Evolutionary conservation across 345 rosid species (phyloP).

Genomic region (Cochlearia excelsa): DNA sequence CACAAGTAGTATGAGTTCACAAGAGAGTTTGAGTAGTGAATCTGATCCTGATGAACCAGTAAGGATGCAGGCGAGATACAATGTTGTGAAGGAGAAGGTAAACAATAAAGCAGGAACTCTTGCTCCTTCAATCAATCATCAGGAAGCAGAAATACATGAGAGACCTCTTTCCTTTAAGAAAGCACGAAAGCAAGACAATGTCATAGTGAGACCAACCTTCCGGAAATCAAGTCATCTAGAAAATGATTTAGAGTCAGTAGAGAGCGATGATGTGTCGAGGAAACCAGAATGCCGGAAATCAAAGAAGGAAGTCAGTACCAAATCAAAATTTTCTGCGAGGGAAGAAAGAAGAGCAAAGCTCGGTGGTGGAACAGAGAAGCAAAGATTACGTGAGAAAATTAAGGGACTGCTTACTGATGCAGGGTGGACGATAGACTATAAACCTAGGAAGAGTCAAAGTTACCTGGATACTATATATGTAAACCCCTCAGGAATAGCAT

Average conservation of each 20-base stretch:
- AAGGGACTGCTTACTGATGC: constrained; percentile 83
- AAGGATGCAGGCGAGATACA: constrained; percentile 91
- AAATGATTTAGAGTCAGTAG: no score
- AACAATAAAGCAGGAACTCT: constrained; percentile 57
- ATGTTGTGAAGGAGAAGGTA: constrained; percentile 85
- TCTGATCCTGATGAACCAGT: constrained; percentile 60
- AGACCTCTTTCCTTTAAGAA: neutral
- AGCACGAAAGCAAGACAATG: no score
- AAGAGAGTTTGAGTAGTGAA: constrained; percentile 44
- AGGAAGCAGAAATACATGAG: constrained; percentile 45
- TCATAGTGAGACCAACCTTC: neutral
- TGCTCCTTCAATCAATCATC: constrained; percentile 42
- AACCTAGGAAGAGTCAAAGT: constrained; percentile 82
- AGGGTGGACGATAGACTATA: constrained; percentile 88
- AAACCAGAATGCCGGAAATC: no score
- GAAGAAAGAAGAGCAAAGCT: constrained; percentile 38
- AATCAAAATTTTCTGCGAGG: constrained; percentile 31
- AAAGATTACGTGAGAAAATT: constrained; percentile 78
- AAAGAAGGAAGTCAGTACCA: constrained; percentile 38
- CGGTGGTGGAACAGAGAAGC: constrained; percentile 90
- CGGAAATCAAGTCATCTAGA: constrained; percentile 28
- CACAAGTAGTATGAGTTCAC: constrained; percentile 30
- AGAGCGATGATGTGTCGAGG: no score
- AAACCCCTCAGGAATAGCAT: constrained; percentile 84
- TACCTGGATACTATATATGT: constrained; percentile 90